Evolutionary conservation across 106 monocot genomes (phyloP).

Genomic region (Xerophyta viscosa): DNA sequence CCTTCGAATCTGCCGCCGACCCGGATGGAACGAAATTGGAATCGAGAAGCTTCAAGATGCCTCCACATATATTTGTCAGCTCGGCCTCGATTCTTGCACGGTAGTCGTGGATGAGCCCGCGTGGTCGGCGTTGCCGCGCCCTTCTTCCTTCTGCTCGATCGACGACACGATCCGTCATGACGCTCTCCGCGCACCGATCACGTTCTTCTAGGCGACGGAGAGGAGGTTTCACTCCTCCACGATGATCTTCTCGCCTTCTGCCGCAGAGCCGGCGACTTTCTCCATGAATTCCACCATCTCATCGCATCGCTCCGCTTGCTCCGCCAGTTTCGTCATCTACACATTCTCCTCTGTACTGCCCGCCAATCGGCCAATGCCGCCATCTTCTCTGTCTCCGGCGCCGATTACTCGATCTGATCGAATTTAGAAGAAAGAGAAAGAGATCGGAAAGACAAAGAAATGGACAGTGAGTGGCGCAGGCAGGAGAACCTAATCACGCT

Average conservation of each 20-base stretch:
- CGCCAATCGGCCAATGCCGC: too few relatives aligned
- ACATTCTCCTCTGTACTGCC: conserved; percentile 38
- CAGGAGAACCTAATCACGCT: too few relatives aligned
- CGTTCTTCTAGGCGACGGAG: conserved; percentile 36
- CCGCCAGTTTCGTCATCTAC: conserved; percentile 37
- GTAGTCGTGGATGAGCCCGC: conserved; percentile 26
- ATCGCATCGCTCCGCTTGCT: conserved; percentile 35
- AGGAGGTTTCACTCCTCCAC: conserved; percentile 38
- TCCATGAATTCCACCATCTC: conserved; percentile 45
- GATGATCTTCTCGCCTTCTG: conserved; percentile 14
- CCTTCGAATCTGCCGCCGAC: conserved; percentile 25
- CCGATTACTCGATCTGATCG: too few relatives aligned
- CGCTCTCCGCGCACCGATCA: conserved; percentile 27
- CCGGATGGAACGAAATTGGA: conserved; percentile 26
- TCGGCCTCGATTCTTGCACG: conserved; percentile 24
- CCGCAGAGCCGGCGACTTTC: conserved; percentile 24
- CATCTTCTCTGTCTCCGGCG: too few relatives aligned
- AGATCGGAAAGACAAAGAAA: too few relatives aligned
- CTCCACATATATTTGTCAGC: too few relatives aligned
- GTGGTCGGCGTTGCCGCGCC: conserved; percentile 31
- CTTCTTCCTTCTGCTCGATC: conserved; percentile 42
- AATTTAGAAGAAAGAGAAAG: too few relatives aligned
- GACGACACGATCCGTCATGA: conserved; percentile 37
- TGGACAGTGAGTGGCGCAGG: too few relatives aligned
- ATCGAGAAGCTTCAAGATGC: conserved; percentile 28